A percentile compares a stretch with the other conserved stretches of the same genome.
Conservation (phyloP, 495 filamentous ascomycete genomes). For the Ascodesmis nigricans region DNA sequence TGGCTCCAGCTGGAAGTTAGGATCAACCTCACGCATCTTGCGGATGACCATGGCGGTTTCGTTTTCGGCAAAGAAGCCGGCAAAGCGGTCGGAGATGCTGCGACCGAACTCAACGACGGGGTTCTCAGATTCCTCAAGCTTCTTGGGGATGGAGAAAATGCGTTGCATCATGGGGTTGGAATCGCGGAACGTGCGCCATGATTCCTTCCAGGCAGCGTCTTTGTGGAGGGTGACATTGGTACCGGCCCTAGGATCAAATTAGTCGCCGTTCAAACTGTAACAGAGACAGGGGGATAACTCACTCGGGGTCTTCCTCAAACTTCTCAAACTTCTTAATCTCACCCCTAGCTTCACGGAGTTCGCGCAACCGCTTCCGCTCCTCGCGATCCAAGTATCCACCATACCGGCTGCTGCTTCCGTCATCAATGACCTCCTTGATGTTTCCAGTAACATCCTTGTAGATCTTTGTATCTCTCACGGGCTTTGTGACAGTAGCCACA, state of each 20-base stretch:
- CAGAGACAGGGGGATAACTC: conserved; percentile 23
- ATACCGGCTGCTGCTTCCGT: conserved; percentile 86
- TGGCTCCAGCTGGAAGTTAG: conserved; percentile 77
- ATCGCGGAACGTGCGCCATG: conserved; percentile 82
- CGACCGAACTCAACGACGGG: conserved; percentile 81
- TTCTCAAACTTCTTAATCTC: conserved; percentile 29
- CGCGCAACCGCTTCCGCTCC: conserved; percentile 56
- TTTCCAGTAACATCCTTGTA: conserved; percentile 47
- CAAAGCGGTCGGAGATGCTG: conserved; percentile 76
- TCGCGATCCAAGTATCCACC: conserved; percentile 93
- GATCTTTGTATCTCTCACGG: conserved; percentile 78
- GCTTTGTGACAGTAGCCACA: conserved; percentile 79
- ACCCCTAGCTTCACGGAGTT: conserved; percentile 47
- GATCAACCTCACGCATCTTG: conserved; percentile 93
- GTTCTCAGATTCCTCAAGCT: conserved; percentile 91
- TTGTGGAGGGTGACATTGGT: conserved; percentile 91
- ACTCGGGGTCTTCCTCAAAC: conserved; percentile 69
- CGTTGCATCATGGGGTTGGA: conserved; percentile 71
- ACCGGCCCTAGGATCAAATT: conserved; percentile 41
- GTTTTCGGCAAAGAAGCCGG: conserved; percentile 94
- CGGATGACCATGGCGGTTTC: conserved; percentile 94
- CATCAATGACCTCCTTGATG: conserved; percentile 90
- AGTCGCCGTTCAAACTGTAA: background rate
- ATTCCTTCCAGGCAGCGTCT: conserved; percentile 87
- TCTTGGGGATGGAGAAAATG: conserved; percentile 57